Base-by-base conservation (phyloP, 2,329 filamentous ascomycete species). In the Cryphonectria japonica region DNA sequence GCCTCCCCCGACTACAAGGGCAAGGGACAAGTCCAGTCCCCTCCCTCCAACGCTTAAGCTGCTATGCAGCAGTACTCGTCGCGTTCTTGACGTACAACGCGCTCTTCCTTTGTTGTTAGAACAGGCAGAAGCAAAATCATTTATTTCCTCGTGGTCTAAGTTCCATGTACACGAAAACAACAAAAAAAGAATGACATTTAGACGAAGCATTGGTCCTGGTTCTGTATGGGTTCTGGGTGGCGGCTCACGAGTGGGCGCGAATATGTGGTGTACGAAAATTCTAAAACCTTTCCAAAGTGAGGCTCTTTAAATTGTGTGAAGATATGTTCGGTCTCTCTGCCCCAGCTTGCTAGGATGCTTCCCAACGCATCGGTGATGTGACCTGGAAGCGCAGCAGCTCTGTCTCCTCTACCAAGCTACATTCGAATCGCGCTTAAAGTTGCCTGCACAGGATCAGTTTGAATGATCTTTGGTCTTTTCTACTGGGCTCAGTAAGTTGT, bases 1-100 rank as follows among this genome's bases (percentile, higher is more conserved):
- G 88, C 91, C 76, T 92, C 92, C 79, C 89, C 92, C 81, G 91
- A 89, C 77, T 97, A 97, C 86, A 84, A 83, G 75, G 94, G 94
- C 82, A 88, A 89, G 80, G 93, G 94, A 78, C 88, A 90, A 83
- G 88, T 97, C 76, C 94, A 97, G 86, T 90, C 88, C 74, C 85
- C 87, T 77, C 85, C 87, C 77, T 84, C 85, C 80, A 80, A 83
- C 76, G 77, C 80, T 77, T 87, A 85, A 83, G 75, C 65, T 54
- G 64, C 62, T 66, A 64, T 68, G 69, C 67, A 63, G 60, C n/a
- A 22, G 46, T n/a, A 60, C 61, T 60, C 52, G 63, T 39, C 39
- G 39, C 32, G 46, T 50, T n/a, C 46, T 50, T n/a, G 7, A 50
- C 60, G 37, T 59, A 57, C 41, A 32, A 68, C 46, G 59, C 57